These are phyloP conservation scores for Vitis riparia DNA, from an alignment of 164 flowering plant genomes.

Conservation along the genomic window DNA sequence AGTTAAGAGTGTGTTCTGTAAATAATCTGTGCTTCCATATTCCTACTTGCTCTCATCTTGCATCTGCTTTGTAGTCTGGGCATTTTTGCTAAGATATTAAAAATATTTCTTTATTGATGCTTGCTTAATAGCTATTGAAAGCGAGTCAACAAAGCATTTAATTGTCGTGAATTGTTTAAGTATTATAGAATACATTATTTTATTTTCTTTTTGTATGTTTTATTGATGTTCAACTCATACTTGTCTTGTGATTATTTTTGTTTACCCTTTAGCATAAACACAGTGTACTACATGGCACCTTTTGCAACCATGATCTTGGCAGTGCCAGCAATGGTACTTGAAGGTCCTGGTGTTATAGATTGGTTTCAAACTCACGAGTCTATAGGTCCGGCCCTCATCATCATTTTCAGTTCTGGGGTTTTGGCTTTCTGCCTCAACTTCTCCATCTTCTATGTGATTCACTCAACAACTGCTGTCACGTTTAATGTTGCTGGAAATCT, in stretches of 20 bases:
- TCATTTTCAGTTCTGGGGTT: constrained; percentile 85
- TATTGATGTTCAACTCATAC: not conserved
- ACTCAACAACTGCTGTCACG: constrained; percentile 96
- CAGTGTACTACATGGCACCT: constrained; percentile 99
- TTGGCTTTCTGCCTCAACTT: constrained; percentile 95
- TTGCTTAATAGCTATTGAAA: not conserved
- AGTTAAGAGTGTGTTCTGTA: too few species aligned
- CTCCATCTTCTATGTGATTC: constrained; percentile 96
- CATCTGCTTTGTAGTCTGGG: not conserved
- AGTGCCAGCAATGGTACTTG: constrained; percentile 79
- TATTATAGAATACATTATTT: not conserved
- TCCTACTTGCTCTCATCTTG: not conserved
- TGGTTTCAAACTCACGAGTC: constrained; percentile 70
- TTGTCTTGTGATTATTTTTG: not conserved
- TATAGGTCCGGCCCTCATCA: constrained; percentile 50
- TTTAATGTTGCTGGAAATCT: constrained; percentile 98
- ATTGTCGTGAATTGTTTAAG: too few species aligned
- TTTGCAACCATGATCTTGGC: constrained; percentile 96
- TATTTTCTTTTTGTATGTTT: not conserved
- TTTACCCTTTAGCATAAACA: constrained; percentile 64
- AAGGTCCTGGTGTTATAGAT: constrained; percentile 72
- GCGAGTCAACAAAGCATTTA: too few species aligned
- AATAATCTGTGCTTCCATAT: too few species aligned
- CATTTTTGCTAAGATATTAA: not conserved
- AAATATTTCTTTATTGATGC: not conserved